Evolutionary conservation across 345 rosid genomes (phyloP), one percentile per base, ranked within the genome.

Genomic region (Heritiera littoralis): DNA sequence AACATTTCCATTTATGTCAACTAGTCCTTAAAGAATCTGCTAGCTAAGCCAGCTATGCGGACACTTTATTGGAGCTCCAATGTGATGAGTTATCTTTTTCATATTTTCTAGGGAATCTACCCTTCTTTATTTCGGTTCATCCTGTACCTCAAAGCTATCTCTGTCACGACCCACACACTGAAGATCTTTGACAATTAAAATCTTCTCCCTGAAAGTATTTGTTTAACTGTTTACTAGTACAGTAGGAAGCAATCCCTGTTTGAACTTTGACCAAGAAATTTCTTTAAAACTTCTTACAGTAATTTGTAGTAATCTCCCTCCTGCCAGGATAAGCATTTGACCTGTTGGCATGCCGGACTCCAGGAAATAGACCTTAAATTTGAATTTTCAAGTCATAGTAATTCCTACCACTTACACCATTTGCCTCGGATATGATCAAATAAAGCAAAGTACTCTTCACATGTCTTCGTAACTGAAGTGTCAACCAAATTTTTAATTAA

Each of bases 21-120:
- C 28, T 70, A 6, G 74, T 69, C 56, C 74, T 69, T 14, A 7
- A 69, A 46, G 17, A 69, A 69, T 20, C 40, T 68, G 54, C 9
- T 4, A 12, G 58, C 74, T 54, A 68, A 23, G 58, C 74, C 73
- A 68, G 73, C 55, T 68, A 68, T 23, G 56, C 18, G n/a, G 54
- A 45, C 35, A 6, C 28, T 59, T 41, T 41, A 41, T 41, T 41
- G 5, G 43, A 41, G 43, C 43, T 41, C 6, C 43, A 41, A 41
- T 41, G 5, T 41, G 43, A 41, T 41, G 43, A 41, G 43, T 41
- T 41, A 41, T 41, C 43, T 41, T 41, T 41, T 41, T 41, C 43
- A 41, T 41, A 5, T 20, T 59, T 59, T 9, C 9, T 0, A 35
- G 20, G n/a, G 69, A 65, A 65, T 65, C 46, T 15, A 64, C 45